A percentile compares a stretch with the other conserved stretches of the same genome.
phyloP scores from a whole-genome alignment of 164 flowering plant species.

The Akebia trifoliata region DNA sequence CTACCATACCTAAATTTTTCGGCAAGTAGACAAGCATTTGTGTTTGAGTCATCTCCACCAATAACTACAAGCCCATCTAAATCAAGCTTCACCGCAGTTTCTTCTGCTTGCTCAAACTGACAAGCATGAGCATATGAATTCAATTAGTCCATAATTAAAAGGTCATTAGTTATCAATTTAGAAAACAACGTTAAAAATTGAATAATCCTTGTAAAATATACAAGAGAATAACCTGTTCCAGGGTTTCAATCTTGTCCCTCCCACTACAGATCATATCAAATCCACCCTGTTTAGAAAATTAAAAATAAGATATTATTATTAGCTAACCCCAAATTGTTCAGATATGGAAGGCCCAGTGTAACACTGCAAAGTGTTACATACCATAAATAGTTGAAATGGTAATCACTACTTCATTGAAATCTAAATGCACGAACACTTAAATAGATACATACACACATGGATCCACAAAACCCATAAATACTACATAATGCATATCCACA shows the following conservation, averaged over 20 bases:
- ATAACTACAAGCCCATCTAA: too few species aligned
- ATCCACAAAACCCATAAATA: too few species aligned
- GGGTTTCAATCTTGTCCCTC: conserved; percentile 97
- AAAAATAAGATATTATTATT: neutral
- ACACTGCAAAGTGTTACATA: too few species aligned
- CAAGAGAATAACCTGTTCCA: conserved; percentile 68
- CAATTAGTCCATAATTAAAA: neutral
- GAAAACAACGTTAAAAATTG: neutral
- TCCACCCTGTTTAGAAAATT: conserved; percentile 67
- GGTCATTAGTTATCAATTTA: neutral
- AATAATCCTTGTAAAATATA: neutral
- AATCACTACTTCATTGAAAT: too few species aligned
- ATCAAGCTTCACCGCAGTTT: conserved; percentile 78
- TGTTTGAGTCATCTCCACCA: too few species aligned
- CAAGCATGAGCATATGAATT: conserved; percentile 15
- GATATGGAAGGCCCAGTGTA: too few species aligned
- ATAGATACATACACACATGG: too few species aligned
- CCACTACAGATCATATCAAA: conserved; percentile 99
- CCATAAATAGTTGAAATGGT: too few species aligned
- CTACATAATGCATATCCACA: too few species aligned
- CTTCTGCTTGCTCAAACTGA: conserved; percentile 94
- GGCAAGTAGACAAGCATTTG: conserved; percentile 96
- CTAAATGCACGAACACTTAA: too few species aligned
- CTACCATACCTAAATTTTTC: conserved; percentile 69
- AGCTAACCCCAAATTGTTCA: too few species aligned